Percentiles rank a stretch among this genome's conserved stretches.
Conservation (phyloP, 352 stramenopile genomes). For the Pythium sukuiense region DNA sequence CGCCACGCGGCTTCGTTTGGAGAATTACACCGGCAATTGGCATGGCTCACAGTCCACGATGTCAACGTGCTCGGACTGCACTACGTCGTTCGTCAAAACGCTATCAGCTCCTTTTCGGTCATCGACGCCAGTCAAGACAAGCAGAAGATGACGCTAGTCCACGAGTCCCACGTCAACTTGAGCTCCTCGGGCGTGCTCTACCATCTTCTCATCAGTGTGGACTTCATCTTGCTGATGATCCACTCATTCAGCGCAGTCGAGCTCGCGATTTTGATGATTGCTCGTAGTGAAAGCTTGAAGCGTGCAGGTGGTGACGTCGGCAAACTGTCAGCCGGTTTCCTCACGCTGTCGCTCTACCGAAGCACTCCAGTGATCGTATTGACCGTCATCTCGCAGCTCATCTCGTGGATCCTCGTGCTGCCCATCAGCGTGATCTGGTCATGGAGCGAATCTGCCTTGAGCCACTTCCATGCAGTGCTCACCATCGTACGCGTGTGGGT, state of each 20-base stretch:
- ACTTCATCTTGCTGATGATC: constrained; percentile 39
- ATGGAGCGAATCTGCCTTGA: constrained; percentile 22
- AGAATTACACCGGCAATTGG: constrained; percentile 14
- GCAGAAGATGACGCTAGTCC: constrained; percentile 30
- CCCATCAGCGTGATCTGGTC: constrained; percentile 37
- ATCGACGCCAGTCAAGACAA: constrained; percentile 37
- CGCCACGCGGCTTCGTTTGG: constrained; percentile 17
- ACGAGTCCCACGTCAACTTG: constrained; percentile 42
- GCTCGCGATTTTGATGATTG: constrained; percentile 30
- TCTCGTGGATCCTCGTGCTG: constrained; percentile 56
- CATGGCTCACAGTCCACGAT: constrained; percentile 25
- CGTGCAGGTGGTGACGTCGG: constrained; percentile 31
- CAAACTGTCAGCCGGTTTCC: constrained; percentile 33
- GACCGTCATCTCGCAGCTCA: constrained; percentile 36
- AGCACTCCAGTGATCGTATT: constrained; percentile 39
- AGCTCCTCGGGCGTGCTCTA: constrained; percentile 50
- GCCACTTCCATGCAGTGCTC: constrained; percentile 34
- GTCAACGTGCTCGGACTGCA: constrained; percentile 27
- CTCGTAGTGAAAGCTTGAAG: constrained; percentile 36
- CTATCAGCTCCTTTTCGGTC: constrained; percentile 24
- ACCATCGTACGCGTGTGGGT: constrained; percentile 40
- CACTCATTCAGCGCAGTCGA: constrained; percentile 36
- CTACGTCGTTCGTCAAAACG: constrained; percentile 27
- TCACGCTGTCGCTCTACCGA: constrained; percentile 31
- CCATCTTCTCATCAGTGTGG: constrained; percentile 39